phyloP scores from a whole-genome alignment of 805 yeast genomes.

The Nakazawaea ishiwadae region DNA sequence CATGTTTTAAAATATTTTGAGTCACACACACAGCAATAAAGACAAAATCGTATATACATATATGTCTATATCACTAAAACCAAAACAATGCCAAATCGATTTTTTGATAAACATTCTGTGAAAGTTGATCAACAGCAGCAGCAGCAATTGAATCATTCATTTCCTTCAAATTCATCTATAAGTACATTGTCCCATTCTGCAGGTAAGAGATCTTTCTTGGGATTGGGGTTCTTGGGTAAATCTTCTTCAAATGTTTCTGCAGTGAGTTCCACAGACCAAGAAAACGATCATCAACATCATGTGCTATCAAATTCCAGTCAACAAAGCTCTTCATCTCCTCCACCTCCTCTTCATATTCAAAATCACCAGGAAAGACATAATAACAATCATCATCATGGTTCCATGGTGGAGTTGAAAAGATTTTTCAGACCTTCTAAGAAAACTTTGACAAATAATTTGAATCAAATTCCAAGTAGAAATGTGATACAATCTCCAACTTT shows the following conservation, averaged over 20 bases:
- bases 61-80: too few species aligned
- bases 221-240: conserved; percentile 10
- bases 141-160: not conserved
- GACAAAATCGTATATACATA: too few species aligned
- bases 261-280: conserved; percentile 5
- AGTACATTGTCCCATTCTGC: not conserved
- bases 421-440: conserved; percentile 57
- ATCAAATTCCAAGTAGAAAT: conserved; percentile 26
- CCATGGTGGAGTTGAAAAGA: conserved; percentile 70
- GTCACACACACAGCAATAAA: too few species aligned
- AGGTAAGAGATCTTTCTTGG: conserved; percentile 10
- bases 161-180: not conserved
- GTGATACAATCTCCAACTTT: conserved; percentile 28
- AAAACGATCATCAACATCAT: conserved; percentile 2
- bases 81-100: conserved; percentile 2
- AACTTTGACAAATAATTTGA: conserved; percentile 18
- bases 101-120: conserved; percentile 4
- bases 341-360: not conserved
- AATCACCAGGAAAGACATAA: not conserved
- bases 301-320: too few species aligned
- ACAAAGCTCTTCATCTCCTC: too few species aligned
- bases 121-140: not conserved
- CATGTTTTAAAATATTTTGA: too few species aligned
- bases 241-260: conserved; percentile 7
- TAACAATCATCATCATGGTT: conserved; percentile 25